phyloP scores from a whole-genome alignment of 1,284 basidiomycete genomes.

The Fistulinella staudtii region DNA sequence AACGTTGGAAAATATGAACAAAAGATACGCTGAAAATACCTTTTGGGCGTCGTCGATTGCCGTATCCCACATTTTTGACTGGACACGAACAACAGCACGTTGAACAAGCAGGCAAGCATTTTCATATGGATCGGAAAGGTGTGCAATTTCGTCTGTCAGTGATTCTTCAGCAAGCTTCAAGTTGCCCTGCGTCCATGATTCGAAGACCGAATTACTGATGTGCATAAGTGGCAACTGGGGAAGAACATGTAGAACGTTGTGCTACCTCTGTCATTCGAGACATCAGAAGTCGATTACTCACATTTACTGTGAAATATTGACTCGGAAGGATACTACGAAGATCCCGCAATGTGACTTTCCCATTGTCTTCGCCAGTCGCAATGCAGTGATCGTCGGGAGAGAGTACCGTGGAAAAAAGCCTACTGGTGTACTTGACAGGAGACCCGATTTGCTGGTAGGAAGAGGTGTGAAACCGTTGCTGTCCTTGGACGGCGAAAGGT shows the following conservation, averaged over 20 bases:
- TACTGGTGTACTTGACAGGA: neutral
- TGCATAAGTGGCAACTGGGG: neutral
- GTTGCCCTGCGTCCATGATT: constrained; percentile 1
- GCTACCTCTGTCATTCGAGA: neutral
- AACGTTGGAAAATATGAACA: neutral
- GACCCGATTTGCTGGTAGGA: neutral
- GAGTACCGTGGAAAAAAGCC: neutral
- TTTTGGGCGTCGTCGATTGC: constrained; percentile 1
- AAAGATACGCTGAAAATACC: neutral
- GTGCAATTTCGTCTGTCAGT: constrained; percentile 1
- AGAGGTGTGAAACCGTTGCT: no score
- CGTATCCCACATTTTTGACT: neutral
- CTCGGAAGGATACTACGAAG: neutral
- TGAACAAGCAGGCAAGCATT: neutral
- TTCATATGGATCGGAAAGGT: neutral
- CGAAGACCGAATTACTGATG: neutral
- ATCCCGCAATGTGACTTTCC: neutral
- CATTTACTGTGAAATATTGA: neutral
- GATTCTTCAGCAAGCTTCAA: neutral
- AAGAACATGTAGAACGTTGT: neutral
- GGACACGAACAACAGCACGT: neutral
- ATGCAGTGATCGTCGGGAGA: neutral
- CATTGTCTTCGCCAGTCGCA: neutral
- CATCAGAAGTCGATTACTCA: neutral
- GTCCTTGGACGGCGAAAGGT: no score